Percentiles rank a stretch among this genome's conserved stretches.
Evolutionary conservation across 148 eudicot species (phyloP).

Genomic region (Rhododendron griersonianum): DNA sequence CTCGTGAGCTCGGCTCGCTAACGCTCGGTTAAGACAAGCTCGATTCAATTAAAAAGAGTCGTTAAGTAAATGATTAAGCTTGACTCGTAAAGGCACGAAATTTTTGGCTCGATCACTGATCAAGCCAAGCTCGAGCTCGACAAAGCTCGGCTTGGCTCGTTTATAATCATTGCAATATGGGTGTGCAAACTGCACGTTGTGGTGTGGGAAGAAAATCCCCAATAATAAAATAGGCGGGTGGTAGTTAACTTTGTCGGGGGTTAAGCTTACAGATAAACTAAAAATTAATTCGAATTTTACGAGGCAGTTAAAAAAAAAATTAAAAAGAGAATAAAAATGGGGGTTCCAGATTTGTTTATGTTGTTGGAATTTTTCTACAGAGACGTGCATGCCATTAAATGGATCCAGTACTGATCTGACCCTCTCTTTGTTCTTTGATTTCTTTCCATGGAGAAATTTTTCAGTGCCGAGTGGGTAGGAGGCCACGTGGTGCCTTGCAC

Average conservation of each 20-base stretch:
- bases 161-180: neutral
- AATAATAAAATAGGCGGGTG: neutral
- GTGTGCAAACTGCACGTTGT: neutral
- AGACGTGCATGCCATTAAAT: constrained; percentile 37
- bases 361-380: neutral
- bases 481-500: too few relatives aligned
- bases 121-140: too few relatives aligned
- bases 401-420: neutral
- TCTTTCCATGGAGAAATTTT: neutral
- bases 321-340: neutral
- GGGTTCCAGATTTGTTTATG: neutral
- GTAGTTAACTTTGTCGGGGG: constrained; percentile 4
- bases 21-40: too few relatives aligned
- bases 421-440: too few relatives aligned
- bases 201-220: neutral
- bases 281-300: neutral
- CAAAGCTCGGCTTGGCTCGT: too few relatives aligned
- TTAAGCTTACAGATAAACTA: neutral
- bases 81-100: too few relatives aligned
- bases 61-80: too few relatives aligned
- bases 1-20: too few relatives aligned
- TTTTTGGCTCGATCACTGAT: too few relatives aligned
- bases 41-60: too few relatives aligned
- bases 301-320: neutral
- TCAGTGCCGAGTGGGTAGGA: too few relatives aligned